Conservation (phyloP, 176 grass and related monocot species). For the Aegilops speltoides region DNA sequence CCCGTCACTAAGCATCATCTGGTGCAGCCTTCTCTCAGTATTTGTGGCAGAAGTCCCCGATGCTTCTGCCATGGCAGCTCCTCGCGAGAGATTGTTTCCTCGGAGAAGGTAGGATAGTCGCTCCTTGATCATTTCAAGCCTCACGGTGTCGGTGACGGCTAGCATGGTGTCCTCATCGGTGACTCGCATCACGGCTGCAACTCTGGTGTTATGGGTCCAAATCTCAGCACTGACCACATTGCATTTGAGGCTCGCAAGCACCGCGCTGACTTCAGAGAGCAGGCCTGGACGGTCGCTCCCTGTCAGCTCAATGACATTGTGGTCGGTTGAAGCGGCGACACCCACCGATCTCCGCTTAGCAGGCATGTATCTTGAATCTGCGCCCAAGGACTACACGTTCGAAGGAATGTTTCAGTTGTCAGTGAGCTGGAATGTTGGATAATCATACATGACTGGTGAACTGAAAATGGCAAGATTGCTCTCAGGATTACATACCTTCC, state of each 20-base stretch:
- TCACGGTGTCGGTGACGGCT: slow-evolving; percentile 41
- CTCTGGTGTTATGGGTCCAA: slow-evolving; percentile 84
- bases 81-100: slow-evolving; percentile 39
- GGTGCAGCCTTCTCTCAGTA: slow-evolving; percentile 68
- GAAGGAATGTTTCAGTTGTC: neutral
- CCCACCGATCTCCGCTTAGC: slow-evolving; percentile 50
- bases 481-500: slow-evolving; percentile 38
- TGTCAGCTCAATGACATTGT: slow-evolving; percentile 68
- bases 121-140: slow-evolving; percentile 53
- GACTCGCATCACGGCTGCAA: slow-evolving; percentile 71
- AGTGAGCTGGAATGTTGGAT: neutral
- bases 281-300: slow-evolving; percentile 73
- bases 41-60: slow-evolving; percentile 32
- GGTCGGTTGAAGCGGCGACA: slow-evolving; percentile 44
- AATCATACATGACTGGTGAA: neutral
- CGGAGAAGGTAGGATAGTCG: slow-evolving; percentile 54
- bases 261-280: slow-evolving; percentile 75
- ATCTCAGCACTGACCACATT: slow-evolving; percentile 87
- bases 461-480: neutral
- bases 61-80: slow-evolving; percentile 41
- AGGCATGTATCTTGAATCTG: slow-evolving; percentile 55
- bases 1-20: slow-evolving; percentile 77
- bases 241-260: slow-evolving; percentile 69
- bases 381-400: slow-evolving; percentile 58
- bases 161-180: slow-evolving; percentile 51